Percentiles rank a stretch among this genome's conserved stretches.
phyloP scores from a whole-genome alignment of 768 basidiomycete species.

The Lactarius evosmus region DNA sequence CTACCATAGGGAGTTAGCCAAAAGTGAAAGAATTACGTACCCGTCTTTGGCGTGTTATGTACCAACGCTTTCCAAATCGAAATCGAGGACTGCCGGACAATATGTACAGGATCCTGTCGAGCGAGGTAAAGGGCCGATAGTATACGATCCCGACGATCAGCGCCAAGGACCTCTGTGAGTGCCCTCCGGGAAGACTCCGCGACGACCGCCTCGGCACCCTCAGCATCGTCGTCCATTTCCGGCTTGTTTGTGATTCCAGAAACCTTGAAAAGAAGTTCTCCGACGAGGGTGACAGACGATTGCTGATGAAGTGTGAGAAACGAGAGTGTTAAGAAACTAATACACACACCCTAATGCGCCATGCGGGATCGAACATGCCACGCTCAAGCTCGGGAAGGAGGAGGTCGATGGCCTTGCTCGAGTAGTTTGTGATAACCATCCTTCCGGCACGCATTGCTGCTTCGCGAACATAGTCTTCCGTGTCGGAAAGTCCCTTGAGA shows the following conservation, averaged over 20 bases:
- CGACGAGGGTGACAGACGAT: conserved; percentile 93
- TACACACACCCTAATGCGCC: conserved; percentile 84
- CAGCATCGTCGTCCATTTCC: conserved; percentile 77
- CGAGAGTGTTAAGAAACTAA: background rate
- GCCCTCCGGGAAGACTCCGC: conserved; percentile 83
- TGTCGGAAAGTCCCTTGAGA: conserved; percentile 84
- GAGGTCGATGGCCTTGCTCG: conserved; percentile 86
- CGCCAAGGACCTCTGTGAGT: conserved; percentile 82
- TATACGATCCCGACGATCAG: conserved; percentile 86
- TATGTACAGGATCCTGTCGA: conserved; percentile 86
- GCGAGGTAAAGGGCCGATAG: conserved; percentile 89
- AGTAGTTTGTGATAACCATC: conserved; percentile 96
- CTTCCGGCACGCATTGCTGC: conserved; percentile 98
- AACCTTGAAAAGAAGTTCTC: conserved; percentile 93
- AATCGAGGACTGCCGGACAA: conserved; percentile 86
- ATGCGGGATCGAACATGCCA: conserved; percentile 92
- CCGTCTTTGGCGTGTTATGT: conserved; percentile 87
- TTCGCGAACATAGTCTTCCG: conserved; percentile 93
- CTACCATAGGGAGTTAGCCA: background rate
- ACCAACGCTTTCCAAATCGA: conserved; percentile 99
- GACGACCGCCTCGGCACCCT: conserved; percentile 58
- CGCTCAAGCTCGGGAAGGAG: conserved; percentile 90
- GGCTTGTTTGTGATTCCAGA: conserved; percentile 92
- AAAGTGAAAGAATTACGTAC: conserved; percentile 40
- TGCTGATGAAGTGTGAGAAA: conserved; percentile 48